phyloP scores from a whole-genome alignment of 2,329 filamentous ascomycete species.

The Tolypocladium tropicale region DNA sequence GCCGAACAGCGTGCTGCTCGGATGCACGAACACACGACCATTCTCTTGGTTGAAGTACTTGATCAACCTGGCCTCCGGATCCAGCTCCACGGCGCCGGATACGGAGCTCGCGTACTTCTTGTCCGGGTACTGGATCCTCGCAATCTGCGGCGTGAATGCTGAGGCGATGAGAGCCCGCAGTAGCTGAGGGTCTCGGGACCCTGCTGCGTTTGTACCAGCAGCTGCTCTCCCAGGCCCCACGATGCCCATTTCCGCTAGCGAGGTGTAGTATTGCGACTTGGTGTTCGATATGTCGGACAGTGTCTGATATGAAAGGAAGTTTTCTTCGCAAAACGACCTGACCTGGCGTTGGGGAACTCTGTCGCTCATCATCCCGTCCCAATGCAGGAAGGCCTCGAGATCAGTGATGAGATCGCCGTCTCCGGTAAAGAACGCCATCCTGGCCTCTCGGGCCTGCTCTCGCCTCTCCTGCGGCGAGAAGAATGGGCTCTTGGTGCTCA shows the following conservation, averaged over 20 bases:
- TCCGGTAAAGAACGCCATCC: slow-evolving; percentile 60
- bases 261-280: slow-evolving; percentile 72
- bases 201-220: slow-evolving; percentile 18
- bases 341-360: slow-evolving; percentile 51
- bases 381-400: slow-evolving; percentile 72
- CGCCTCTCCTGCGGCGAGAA: slow-evolving; percentile 73
- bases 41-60: slow-evolving; percentile 85
- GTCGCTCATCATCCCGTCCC: slow-evolving; percentile 56
- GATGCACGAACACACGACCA: slow-evolving; percentile 86
- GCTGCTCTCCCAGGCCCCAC: slow-evolving; percentile 33
- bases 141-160: slow-evolving; percentile 76
- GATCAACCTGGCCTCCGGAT: slow-evolving; percentile 85
- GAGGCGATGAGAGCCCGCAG: slow-evolving; percentile 62
- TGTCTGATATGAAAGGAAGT: slow-evolving; percentile 75
- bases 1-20: slow-evolving; percentile 76
- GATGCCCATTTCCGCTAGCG: slow-evolving; percentile 79
- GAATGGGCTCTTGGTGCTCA: slow-evolving; percentile 86
- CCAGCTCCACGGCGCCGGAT: slow-evolving; percentile 82
- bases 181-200: slow-evolving; percentile 32
- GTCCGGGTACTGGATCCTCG: slow-evolving; percentile 85
- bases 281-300: slow-evolving; percentile 84
- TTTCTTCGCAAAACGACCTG: slow-evolving; percentile 70
- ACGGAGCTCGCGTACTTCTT: slow-evolving; percentile 88
- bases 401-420: slow-evolving; percentile 88
- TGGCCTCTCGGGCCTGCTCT: slow-evolving; percentile 69